A percentile compares a stretch with the other conserved stretches of the same genome.
These are phyloP conservation scores for Tagetes patula DNA, from an alignment of 129 eudicot genomes.

Conservation along the genomic window DNA sequence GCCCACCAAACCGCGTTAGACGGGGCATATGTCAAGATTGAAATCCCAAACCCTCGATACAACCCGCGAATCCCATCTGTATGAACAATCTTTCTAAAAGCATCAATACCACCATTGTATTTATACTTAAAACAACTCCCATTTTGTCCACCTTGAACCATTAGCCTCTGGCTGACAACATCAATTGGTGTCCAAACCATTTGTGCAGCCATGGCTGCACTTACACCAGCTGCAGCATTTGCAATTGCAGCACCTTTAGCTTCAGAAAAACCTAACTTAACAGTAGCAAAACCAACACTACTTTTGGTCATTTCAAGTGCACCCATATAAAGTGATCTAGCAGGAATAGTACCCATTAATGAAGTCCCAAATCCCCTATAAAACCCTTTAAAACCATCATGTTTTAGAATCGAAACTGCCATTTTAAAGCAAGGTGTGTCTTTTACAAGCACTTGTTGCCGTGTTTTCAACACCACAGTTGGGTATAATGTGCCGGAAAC, in stretches of 20 bases:
- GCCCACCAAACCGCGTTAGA: slow-evolving; percentile 83
- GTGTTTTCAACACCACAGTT: slow-evolving; percentile 64
- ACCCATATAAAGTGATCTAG: slow-evolving; percentile 85
- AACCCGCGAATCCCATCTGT: slow-evolving; percentile 66
- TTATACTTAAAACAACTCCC: neutral
- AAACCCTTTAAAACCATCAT: slow-evolving; percentile 67
- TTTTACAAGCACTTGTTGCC: slow-evolving; percentile 61
- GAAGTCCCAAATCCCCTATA: slow-evolving; percentile 84
- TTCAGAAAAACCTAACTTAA: slow-evolving; percentile 50
- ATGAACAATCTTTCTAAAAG: slow-evolving; percentile 52
- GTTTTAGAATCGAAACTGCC: slow-evolving; percentile 44
- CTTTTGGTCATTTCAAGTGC: slow-evolving; percentile 72
- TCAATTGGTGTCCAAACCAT: slow-evolving; percentile 87
- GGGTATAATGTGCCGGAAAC: slow-evolving; percentile 74
- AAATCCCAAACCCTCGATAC: slow-evolving; percentile 82
- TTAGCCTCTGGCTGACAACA: slow-evolving; percentile 81
- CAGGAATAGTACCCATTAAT: slow-evolving; percentile 74
- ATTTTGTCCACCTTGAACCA: slow-evolving; percentile 64
- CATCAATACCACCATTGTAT: slow-evolving; percentile 70
- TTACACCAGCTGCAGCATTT: slow-evolving; percentile 60
- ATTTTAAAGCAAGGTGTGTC: slow-evolving; percentile 48
- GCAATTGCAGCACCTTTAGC: slow-evolving; percentile 48
- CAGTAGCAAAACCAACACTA: slow-evolving; percentile 41
- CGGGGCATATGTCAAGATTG: slow-evolving; percentile 71
- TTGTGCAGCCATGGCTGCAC: slow-evolving; percentile 68